Evolutionary conservation across 306 rosid species (phyloP).

Genomic region (Nissolia schottii): DNA sequence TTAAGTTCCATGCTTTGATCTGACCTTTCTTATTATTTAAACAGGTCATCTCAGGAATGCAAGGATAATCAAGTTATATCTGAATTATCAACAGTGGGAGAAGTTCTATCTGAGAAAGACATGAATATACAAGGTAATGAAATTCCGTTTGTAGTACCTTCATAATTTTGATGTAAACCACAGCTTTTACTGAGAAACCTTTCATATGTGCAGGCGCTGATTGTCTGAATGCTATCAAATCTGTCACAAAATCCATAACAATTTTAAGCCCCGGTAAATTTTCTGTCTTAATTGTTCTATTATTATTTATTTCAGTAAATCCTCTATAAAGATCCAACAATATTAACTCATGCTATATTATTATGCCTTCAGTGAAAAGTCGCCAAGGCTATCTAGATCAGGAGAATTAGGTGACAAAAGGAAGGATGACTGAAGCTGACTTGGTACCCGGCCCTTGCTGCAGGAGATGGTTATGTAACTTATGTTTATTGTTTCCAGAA

Average conservation of each 20-base stretch:
- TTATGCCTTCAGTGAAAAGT: conserved; percentile 42
- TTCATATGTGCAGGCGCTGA: conserved; percentile 45
- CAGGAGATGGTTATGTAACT: not conserved
- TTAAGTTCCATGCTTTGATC: not conserved
- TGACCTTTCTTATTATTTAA: not conserved
- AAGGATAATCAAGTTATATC: conserved; percentile 43
- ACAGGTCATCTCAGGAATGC: conserved; percentile 46
- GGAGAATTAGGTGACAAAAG: conserved; percentile 28
- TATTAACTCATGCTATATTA: not conserved
- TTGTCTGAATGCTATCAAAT: conserved; percentile 43
- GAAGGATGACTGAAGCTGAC: conserved; percentile 21
- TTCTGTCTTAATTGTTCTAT: not conserved
- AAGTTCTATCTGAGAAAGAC: conserved; percentile 50
- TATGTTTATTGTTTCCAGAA: not conserved
- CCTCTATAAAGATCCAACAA: not conserved
- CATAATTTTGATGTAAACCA: not conserved
- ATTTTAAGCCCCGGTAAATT: conserved; percentile 70
- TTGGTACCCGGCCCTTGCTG: not conserved
- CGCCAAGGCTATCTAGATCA: conserved; percentile 23
- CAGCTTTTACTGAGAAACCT: not conserved
- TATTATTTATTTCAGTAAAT: not conserved
- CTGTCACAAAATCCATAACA: conserved; percentile 56
- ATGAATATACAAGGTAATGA: conserved; percentile 41
- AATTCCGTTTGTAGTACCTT: not conserved
- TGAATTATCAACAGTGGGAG: conserved; percentile 50